Evolutionary conservation across 2,329 filamentous ascomycete species (phyloP), one percentile per base, ranked within the genome.

Genomic region (Botryotinia calthae): DNA sequence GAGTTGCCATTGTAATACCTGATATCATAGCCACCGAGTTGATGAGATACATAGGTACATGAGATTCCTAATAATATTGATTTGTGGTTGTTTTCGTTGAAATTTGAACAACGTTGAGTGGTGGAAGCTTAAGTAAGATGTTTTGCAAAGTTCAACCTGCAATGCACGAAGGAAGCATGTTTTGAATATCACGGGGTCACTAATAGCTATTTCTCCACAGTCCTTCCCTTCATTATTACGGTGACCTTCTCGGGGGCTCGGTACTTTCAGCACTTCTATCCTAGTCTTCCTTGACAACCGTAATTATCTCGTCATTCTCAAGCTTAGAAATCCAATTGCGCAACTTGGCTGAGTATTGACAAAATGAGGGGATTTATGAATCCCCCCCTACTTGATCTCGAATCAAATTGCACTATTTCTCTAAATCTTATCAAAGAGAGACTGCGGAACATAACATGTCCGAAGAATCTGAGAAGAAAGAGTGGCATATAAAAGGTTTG

Each of bases 401-500:
- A 63, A 56, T 63, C 42, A 67, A 46, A 72, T 72, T 42, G 46
- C 62, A 58, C 56, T n/a, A 67, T 67, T 48, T 58, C 51, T 31
- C 42, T 14, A 37, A 22, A 66, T 18, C 22, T 46, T 54, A 66
- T 67, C 20, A 28, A 67, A 58, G 37, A 67, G 22, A 67, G 14
- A 12, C 64, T 56, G 51, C 48, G 69, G 69, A 65, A 54, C 31
- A 59, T 58, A 72, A 59, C 28, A 72, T 72, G 70, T 72, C 70
- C 70, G 70, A 71, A 68, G 48, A 56, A 68, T 22, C 51, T 68
- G 65, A 68, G 48, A 68, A 68, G 22, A 51, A 44, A 51, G 61
- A 72, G 51, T 72, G 70, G 70, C 70, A 72, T 68, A 72, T 72
- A 67, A 72, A 72, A 72, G 70, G 70, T 72, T 67, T n/a, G 51